These are phyloP conservation scores for Hyaloscypha variabilis DNA, from an alignment of 495 filamentous ascomycete species.

Conservation along the genomic window DNA sequence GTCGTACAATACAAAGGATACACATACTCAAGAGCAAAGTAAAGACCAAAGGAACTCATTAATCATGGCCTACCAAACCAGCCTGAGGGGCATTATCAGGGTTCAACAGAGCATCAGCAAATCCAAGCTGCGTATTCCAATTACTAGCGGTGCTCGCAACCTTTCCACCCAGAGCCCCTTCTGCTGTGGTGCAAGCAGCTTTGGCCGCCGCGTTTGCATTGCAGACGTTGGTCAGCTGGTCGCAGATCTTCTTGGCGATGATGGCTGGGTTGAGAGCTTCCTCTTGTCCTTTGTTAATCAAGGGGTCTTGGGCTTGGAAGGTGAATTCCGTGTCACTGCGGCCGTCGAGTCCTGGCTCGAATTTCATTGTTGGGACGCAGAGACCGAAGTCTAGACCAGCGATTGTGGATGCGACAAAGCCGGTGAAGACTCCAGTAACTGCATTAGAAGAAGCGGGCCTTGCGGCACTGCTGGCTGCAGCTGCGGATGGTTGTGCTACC, in stretches of 20 bases:
- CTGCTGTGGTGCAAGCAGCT: constrained; percentile 42
- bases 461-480: too few relatives aligned
- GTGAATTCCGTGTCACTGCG: constrained; percentile 52
- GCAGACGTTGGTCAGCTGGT: constrained; percentile 49
- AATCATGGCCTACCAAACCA: constrained; percentile 43
- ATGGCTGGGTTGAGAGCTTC: constrained; percentile 63
- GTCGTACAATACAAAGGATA: too few relatives aligned
- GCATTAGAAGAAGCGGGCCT: constrained; percentile 5
- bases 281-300: constrained; percentile 50
- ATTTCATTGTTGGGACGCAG: constrained; percentile 59
- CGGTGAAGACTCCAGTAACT: constrained; percentile 9
- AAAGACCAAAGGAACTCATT: constrained; percentile 12
- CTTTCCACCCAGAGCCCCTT: constrained; percentile 34
- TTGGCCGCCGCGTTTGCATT: constrained; percentile 45
- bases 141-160: constrained; percentile 36
- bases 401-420: constrained; percentile 29
- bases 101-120: constrained; percentile 42
- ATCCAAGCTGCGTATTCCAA: constrained; percentile 38
- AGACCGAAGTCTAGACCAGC: constrained; percentile 51
- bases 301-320: constrained; percentile 53
- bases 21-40: too few relatives aligned
- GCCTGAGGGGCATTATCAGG: constrained; percentile 44
- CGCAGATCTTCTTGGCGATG: constrained; percentile 67
- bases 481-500: background rate
- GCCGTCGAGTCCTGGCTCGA: constrained; percentile 49